Evolutionary conservation across 768 basidiomycete genomes (phyloP).

Genomic region (Suillus subalutaceus): DNA sequence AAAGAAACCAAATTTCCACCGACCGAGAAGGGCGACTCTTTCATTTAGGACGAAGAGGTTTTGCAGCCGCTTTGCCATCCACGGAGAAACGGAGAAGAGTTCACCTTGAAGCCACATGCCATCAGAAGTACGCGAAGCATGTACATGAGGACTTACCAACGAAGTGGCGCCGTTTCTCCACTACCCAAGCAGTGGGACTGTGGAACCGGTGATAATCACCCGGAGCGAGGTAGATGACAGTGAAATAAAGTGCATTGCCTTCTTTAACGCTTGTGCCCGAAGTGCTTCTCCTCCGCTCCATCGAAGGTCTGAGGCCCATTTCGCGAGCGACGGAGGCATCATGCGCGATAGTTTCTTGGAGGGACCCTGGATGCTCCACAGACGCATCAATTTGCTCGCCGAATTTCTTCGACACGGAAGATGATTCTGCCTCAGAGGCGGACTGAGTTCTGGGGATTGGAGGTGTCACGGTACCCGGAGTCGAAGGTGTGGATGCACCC

Average conservation of each 20-base stretch:
- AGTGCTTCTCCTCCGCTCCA: conserved; percentile 37
- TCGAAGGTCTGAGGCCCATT: conserved; percentile 58
- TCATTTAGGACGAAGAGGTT: conserved; percentile 99
- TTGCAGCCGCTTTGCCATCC: conserved; percentile 88
- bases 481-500: conserved; percentile 50
- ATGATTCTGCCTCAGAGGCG: conserved; percentile 24
- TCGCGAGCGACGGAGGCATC: conserved; percentile 73
- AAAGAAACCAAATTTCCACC: conserved; percentile 97
- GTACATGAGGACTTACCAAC: conserved; percentile 59
- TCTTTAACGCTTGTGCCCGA: conserved; percentile 58
- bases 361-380: conserved; percentile 56
- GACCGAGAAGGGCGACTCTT: conserved; percentile 90
- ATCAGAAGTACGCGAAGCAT: background rate
- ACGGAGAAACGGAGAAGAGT: conserved; percentile 95
- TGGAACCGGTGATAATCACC: conserved; percentile 99
- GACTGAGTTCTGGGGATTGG: conserved; percentile 19
- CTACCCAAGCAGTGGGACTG: conserved; percentile 94
- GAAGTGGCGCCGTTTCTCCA: conserved; percentile 94
- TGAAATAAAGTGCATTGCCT: conserved; percentile 87
- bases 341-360: conserved; percentile 62
- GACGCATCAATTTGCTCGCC: conserved; percentile 77
- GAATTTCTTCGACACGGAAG: conserved; percentile 52
- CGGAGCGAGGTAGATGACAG: conserved; percentile 96
- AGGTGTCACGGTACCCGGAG: conserved; percentile 44
- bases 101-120: conserved; percentile 56